A percentile compares a stretch with the other conserved stretches of the same genome.
These are phyloP conservation scores for Arthrobotrys iridis DNA, from an alignment of 2,329 filamentous ascomycete species.

Conservation along the genomic window DNA sequence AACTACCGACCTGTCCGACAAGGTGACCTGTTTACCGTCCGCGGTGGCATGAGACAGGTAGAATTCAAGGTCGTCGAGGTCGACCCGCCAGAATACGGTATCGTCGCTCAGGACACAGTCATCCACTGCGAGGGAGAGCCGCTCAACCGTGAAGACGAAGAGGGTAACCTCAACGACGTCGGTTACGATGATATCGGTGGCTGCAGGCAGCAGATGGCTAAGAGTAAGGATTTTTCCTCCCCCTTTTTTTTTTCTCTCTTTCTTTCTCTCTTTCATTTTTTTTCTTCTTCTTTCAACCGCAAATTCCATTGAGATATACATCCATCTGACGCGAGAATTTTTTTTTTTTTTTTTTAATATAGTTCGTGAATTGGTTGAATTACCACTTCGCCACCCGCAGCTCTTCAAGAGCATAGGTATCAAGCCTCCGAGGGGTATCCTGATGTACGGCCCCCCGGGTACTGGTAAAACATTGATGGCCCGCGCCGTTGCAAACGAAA, in stretches of 20 bases:
- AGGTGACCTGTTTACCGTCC: constrained; percentile 96
- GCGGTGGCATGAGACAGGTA: constrained; percentile 97
- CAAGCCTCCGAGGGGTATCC: constrained; percentile 97
- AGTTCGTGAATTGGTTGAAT: constrained; percentile 93
- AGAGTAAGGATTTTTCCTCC: constrained; percentile 65
- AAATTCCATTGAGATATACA: background rate
- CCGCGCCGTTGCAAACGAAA: constrained; percentile 97
- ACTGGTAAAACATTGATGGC: constrained; percentile 99
- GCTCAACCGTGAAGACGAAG: constrained; percentile 97
- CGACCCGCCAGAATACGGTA: constrained; percentile 97
- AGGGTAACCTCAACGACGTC: constrained; percentile 98
- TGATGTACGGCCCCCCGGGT: constrained; percentile 95
- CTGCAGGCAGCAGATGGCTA: constrained; percentile 99
- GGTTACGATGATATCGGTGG: constrained; percentile 99
- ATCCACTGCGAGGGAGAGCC: constrained; percentile 98
- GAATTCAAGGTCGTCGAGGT: constrained; percentile 99
- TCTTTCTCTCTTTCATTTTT: too few relatives aligned
- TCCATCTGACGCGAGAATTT: background rate
- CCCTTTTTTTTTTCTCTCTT: background rate
- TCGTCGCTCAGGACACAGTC: constrained; percentile 97
- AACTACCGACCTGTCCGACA: constrained; percentile 97
- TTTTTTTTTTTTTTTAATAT: too few relatives aligned
- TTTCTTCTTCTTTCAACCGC: too few relatives aligned
- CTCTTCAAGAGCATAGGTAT: constrained; percentile 99
- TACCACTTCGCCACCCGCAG: constrained; percentile 94